phyloP scores from a whole-genome alignment of 2,329 filamentous ascomycete species.

The Tolypocladium sp. region DNA sequence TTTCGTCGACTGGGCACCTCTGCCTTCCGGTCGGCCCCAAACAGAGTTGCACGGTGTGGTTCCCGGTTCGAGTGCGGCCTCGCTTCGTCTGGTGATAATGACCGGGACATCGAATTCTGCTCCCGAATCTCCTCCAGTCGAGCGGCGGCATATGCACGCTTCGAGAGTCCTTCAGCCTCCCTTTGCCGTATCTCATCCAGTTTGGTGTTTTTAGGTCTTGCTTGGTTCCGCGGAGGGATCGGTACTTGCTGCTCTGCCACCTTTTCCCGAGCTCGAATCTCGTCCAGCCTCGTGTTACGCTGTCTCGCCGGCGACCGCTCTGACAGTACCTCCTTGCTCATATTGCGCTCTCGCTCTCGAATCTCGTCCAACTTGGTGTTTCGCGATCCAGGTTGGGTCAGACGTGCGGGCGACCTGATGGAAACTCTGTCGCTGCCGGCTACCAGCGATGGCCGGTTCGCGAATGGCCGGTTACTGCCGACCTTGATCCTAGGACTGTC shows the following conservation, averaged over 20 bases:
- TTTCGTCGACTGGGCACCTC: slow-evolving; percentile 6
- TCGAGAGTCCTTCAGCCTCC: slow-evolving; percentile 35
- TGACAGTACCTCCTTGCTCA: slow-evolving; percentile 13
- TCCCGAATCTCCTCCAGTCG: slow-evolving; percentile 44
- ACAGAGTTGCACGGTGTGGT: background rate
- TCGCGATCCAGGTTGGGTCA: slow-evolving; percentile 18
- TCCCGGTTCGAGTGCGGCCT: slow-evolving; percentile 17
- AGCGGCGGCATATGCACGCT: slow-evolving; percentile 36
- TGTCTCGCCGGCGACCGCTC: slow-evolving; percentile 8
- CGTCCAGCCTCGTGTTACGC: slow-evolving; percentile 24
- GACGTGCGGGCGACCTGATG: slow-evolving; percentile 17
- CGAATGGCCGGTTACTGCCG: slow-evolving; percentile 23
- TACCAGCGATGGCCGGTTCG: slow-evolving; percentile 20
- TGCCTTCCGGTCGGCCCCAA: background rate
- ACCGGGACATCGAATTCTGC: slow-evolving; percentile 34
- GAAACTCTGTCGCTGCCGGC: slow-evolving; percentile 19
- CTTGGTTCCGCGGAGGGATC: slow-evolving; percentile 17
- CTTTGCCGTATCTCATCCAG: slow-evolving; percentile 38
- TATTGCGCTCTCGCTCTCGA: slow-evolving; percentile 29
- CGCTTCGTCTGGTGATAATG: slow-evolving; percentile 31
- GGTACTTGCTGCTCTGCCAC: slow-evolving; percentile 21
- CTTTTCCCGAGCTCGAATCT: slow-evolving; percentile 24
- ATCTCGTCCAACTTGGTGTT: slow-evolving; percentile 39
- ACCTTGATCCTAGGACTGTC: slow-evolving; percentile 43
- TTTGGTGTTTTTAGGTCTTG: slow-evolving; percentile 29